Evolutionary conservation across 345 rosid genomes (phyloP).

Genomic region (Hibiscus trionum): DNA sequence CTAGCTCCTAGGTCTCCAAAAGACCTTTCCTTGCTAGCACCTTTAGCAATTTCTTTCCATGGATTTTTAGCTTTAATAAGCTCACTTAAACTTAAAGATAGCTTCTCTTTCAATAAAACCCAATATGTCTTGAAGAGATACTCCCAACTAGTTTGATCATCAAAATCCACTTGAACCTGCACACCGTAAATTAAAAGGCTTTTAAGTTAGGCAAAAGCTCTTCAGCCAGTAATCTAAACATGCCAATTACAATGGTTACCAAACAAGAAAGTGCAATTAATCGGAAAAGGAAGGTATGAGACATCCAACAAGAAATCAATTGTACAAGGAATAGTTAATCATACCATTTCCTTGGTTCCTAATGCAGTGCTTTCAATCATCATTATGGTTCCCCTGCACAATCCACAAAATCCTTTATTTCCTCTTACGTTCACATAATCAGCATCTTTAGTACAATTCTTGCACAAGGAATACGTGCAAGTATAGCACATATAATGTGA

Average conservation of each 20-base stretch:
- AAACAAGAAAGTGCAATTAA: background rate
- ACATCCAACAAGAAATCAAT: background rate
- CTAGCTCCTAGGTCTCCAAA: slow-evolving; percentile 32
- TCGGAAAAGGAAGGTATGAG: background rate
- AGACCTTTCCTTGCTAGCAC: slow-evolving; percentile 19
- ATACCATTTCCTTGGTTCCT: slow-evolving; percentile 60
- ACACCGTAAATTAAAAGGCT: slow-evolving; percentile 9
- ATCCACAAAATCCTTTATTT: slow-evolving; percentile 86
- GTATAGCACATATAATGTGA: slow-evolving; percentile 91
- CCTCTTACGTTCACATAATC: slow-evolving; percentile 74
- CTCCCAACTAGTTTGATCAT: slow-evolving; percentile 94
- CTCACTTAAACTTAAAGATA: slow-evolving; percentile 60
- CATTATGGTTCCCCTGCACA: slow-evolving; percentile 80
- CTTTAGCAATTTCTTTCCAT: slow-evolving; percentile 47
- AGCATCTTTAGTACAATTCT: slow-evolving; percentile 79
- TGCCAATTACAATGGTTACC: background rate
- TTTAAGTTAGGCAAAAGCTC: background rate
- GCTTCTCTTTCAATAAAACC: slow-evolving; percentile 62
- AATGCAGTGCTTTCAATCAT: slow-evolving; percentile 61
- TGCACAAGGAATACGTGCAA: slow-evolving; percentile 92
- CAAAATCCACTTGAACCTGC: slow-evolving; percentile 36
- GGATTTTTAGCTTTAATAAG: slow-evolving; percentile 75
- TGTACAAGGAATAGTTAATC: slow-evolving; percentile 13
- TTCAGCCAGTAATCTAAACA: background rate
- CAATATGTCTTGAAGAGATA: slow-evolving; percentile 94